Evolutionary conservation across 306 rosid genomes (phyloP).

Genomic region (Benincasa hispida): DNA sequence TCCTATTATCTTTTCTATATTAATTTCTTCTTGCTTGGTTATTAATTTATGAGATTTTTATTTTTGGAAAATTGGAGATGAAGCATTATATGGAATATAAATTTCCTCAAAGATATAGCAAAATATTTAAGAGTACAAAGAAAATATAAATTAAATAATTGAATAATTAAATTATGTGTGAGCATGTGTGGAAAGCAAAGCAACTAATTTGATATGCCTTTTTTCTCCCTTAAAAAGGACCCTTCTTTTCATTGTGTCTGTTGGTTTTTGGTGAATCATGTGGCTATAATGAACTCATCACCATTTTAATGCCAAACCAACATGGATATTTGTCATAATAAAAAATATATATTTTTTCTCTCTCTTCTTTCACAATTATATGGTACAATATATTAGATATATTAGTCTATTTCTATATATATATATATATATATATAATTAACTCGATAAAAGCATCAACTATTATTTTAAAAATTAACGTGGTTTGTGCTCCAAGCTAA

Average conservation of each 20-base stretch:
- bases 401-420: too few relatives aligned
- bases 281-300: neutral
- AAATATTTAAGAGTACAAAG: neutral
- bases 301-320: neutral
- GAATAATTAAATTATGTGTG: neutral
- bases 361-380: too few relatives aligned
- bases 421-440: too few relatives aligned
- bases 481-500: too few relatives aligned
- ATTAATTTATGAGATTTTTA: neutral
- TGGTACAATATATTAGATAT: too few relatives aligned
- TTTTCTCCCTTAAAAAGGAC: neutral
- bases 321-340: neutral
- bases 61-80: neutral
- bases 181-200: neutral
- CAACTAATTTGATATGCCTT: neutral
- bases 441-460: too few relatives aligned
- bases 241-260: neutral
- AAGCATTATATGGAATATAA: neutral
- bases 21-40: neutral
- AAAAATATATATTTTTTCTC: neutral
- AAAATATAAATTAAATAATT: neutral
- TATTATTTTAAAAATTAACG: too few relatives aligned
- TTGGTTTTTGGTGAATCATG: constrained; percentile 3
- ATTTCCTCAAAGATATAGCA: neutral
- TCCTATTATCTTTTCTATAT: too few relatives aligned